phyloP scores from a whole-genome alignment of 495 filamentous ascomycete genomes.

The Penicillium odoratum region DNA sequence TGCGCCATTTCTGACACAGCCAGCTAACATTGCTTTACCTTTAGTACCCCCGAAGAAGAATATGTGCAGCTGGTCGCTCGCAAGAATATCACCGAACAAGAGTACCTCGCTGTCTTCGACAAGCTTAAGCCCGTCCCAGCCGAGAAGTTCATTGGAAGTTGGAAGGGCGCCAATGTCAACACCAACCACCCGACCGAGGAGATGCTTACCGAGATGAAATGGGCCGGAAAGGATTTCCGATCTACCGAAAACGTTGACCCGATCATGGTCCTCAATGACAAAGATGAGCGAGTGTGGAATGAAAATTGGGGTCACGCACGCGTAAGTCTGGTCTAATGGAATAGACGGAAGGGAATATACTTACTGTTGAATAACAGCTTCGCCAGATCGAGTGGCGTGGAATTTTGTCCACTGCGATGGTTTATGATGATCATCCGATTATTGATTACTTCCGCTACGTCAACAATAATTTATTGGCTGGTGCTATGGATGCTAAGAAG shows the following conservation, averaged over 20 bases:
- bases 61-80: constrained; percentile 14
- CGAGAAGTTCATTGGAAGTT: constrained; percentile 21
- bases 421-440: constrained; percentile 32
- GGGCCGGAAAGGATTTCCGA: constrained; percentile 30
- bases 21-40: neutral
- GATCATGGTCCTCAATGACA: constrained; percentile 23
- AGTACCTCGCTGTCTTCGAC: constrained; percentile 17
- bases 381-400: constrained; percentile 28
- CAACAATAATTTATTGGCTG: constrained; percentile 23
- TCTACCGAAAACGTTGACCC: constrained; percentile 32
- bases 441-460: constrained; percentile 35
- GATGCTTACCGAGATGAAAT: constrained; percentile 19
- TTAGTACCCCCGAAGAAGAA: constrained; percentile 18
- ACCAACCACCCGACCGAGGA: constrained; percentile 25
- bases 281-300: constrained; percentile 14
- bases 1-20: too few species aligned
- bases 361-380: constrained; percentile 10
- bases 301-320: constrained; percentile 20
- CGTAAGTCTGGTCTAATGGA: constrained; percentile 3
- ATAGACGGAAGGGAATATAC: neutral
- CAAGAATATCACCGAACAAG: constrained; percentile 9
- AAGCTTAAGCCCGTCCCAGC: constrained; percentile 16
- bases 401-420: constrained; percentile 25
- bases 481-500: constrained; percentile 33
- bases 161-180: constrained; percentile 28